Evolutionary conservation across 225 moss, liverwort and hornwort genomes (phyloP), one percentile per base, ranked within the genome.

Genomic region (Takakia lepidozioides): DNA sequence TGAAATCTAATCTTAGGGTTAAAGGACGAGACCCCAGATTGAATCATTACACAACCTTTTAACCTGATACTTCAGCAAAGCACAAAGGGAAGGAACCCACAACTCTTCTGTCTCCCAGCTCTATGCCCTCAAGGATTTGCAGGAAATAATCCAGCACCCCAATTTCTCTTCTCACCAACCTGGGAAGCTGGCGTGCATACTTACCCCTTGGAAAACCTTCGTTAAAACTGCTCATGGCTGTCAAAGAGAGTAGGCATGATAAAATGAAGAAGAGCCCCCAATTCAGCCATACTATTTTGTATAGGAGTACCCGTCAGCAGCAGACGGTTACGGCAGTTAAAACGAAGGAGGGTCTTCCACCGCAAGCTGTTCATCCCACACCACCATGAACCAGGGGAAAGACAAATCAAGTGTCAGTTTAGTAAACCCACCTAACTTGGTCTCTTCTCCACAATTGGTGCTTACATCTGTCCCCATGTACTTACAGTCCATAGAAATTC

Each of bases 181-280:
- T 32, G 32, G 32, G 32, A 32, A 32, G 32, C 8, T 32, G 11
- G 0, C 32, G 11, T 6, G 32, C 7, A 11, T 18, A 38, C 48
- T 54, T 78, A 90, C 91, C 95, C 95, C 70, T 90, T 98, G 13
- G 95, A 98, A 57, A 98, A 98, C 95, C 95, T 90, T 61, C 90
- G 86, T 34, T 90, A 90, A 51, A 98, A 98, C 49, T 98, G 95
- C 57, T 90, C 95, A 58, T 98, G 95, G 68, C 95, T 98, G 59
- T 98, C 95, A 69, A 98, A 98, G 45, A 98, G 76, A 43, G 95
- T 98, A 19, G 95, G 95, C 95, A 98, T 98, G 38, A 98, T 98
- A 46, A 98, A 98, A 55, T 98, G 95, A 49, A 98, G 67, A 39
- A 98, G 87, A 16, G 95, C 95, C 95, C 95, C 90, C 1, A 98